Evolutionary conservation across 192 early-diverging fungal genomes (phyloP), one percentile per base, ranked within the genome.

Genomic region (Backusella tuberculispora): DNA sequence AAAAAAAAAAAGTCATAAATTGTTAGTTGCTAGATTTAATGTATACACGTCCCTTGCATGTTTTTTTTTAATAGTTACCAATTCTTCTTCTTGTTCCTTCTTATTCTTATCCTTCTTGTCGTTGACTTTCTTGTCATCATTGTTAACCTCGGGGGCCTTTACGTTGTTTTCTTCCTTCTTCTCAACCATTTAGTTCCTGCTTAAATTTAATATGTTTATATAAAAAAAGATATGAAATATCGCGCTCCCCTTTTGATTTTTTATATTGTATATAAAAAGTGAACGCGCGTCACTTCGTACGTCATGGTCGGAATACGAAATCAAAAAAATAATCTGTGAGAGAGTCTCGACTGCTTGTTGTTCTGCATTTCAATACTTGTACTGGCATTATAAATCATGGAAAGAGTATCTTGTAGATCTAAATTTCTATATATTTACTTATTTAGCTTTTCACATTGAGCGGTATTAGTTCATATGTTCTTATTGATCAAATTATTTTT

Each of bases 51-150:
- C 19, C 6, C n/a, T 34, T n/a, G 41, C 4, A 50, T 8, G 12
- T 34, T 5, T 19, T 29, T 29, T 45, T 14, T 37, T 69, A 34
- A 34, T 34, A 34, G 29, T 34, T 80, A 85, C 83, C 82, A 85
- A 75, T 72, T 85, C 83, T 48, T 80, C 79, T 79, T 80, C 56
- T 83, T 78, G 38, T 72, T 80, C 69, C 83, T 82, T 45, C 19
- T 69, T 44, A 15, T 74, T 74, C 40, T 78, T 80, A 24, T 67
- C 34, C 21, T 69, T 80, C 68, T 74, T 74, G 19, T 47, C 48
- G 7, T 65, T 65, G 9, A 64, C 42, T 26, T 63, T 21, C 71
- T 78, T 78, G 9, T 40, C 41, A 10, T 75, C 74, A 34, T 24
- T 43, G 14, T 73, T 78, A 3, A 24, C 17, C 44, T 69, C 67